Evolutionary conservation across 2,329 filamentous ascomycete genomes (phyloP).

Genomic region (Aspergillus tamarii): DNA sequence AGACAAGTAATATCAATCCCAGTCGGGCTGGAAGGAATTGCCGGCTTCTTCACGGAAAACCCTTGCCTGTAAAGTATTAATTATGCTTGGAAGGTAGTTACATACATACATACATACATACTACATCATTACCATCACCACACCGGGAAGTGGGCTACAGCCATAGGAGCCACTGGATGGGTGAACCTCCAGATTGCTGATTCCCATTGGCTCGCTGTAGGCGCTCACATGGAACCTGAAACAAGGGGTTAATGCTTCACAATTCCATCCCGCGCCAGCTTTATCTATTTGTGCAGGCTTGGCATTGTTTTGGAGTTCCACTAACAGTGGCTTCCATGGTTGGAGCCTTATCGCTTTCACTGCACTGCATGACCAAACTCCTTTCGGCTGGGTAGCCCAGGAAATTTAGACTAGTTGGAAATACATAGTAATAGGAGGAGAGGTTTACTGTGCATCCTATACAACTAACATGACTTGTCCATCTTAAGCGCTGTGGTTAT

Average conservation of each 20-base stretch:
- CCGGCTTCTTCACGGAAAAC: slow-evolving; percentile 2
- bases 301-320: slow-evolving; percentile 23
- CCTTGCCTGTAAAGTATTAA: background rate
- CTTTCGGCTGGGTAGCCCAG: background rate
- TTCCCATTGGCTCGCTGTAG: slow-evolving; percentile 33
- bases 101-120: background rate
- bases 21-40: background rate
- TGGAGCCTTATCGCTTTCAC: background rate
- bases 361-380: background rate
- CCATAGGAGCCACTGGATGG: slow-evolving; percentile 10
- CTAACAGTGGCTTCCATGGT: slow-evolving; percentile 3
- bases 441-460: background rate
- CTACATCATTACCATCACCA: background rate
- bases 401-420: background rate
- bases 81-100: background rate
- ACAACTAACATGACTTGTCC: background rate
- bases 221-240: slow-evolving; percentile 38
- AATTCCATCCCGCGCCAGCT: slow-evolving; percentile 38
- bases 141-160: slow-evolving; percentile 12
- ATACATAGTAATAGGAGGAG: background rate
- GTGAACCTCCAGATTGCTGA: slow-evolving; percentile 8
- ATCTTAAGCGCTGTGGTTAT: slow-evolving; percentile 3
- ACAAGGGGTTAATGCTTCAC: slow-evolving; percentile 40
- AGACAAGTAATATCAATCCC: background rate
- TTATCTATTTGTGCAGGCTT: slow-evolving; percentile 34